Evolutionary conservation across 1,284 basidiomycete genomes (phyloP), one percentile per base, ranked within the genome.

Genomic region (Tylopilus orsonianus): DNA sequence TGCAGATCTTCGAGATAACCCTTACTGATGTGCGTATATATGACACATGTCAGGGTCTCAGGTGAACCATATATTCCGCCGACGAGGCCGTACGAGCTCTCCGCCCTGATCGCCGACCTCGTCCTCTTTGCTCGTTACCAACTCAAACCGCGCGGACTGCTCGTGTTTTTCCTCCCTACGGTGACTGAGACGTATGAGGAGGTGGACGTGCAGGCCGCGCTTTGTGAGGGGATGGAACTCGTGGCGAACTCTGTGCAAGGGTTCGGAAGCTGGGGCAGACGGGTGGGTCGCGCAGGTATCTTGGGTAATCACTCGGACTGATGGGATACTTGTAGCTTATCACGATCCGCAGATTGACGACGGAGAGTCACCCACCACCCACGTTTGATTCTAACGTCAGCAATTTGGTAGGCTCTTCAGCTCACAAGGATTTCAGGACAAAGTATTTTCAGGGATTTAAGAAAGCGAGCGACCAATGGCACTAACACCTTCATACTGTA

Each of bases 101-200:
- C 90, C 8, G 79, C 86, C 49, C 79, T 98, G 24, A 85, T 87
- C 4, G 61, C 74, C 20, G 95, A 98, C 62, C 81, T 99, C 10
- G 81, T 98, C 24, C 68, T 86, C 22, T 80, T 94, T 34, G 83
- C 93, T 2, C 81, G 93, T 43, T 90, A 90, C 66, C 74, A 98
- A 41, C 78, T 99, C 22, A 90, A 84, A 50, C 90, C 91, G 0
- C 78, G 79, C 14, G 97, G 97, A 13, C 75, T 97, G 29, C 79
- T 99, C 8, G 96, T 99, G 1, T 97, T 95, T 71, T 97, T 95
- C 76, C 75, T 98, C 20, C 95, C 94, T 0, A 96, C 94, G 0
- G 88, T 95, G 18, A 91, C 83, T 13, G 93, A 94, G 41, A 88
- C 93, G 47, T 97, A 94, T 64, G 81, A 87, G 55, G 88, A 91